Evolutionary conservation across 805 yeast species (phyloP).

Genomic region (Yarrowia sp.): DNA sequence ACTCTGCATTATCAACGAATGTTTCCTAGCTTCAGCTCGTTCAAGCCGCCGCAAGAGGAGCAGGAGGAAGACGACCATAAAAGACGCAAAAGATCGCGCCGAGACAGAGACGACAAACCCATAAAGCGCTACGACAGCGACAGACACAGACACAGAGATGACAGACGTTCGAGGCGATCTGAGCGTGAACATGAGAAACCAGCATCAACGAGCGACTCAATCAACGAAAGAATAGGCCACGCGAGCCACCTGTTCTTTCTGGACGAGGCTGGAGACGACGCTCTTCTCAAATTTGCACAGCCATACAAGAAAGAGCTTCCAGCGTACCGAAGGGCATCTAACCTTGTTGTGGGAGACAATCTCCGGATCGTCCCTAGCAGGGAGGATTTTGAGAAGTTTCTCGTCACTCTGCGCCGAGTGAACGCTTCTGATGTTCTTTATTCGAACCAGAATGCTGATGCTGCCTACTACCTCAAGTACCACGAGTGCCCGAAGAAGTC

Average conservation of each 20-base stretch:
- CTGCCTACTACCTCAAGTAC: slow-evolving; percentile 7
- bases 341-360: neutral
- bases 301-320: slow-evolving; percentile 5
- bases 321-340: neutral
- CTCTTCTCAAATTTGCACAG: neutral
- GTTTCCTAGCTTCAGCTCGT: slow-evolving; percentile 23
- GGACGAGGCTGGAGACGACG: neutral
- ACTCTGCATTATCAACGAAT: neutral
- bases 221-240: neutral
- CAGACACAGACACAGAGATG: neutral
- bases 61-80: neutral
- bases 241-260: neutral
- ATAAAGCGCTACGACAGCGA: neutral
- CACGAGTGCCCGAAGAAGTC: neutral
- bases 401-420: neutral
- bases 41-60: neutral
- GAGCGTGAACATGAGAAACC: neutral
- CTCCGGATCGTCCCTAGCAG: neutral
- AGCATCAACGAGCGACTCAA: neutral
- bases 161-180: neutral
- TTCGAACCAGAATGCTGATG: neutral
- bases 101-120: neutral
- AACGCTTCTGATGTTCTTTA: too few relatives aligned
- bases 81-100: neutral
- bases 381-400: slow-evolving; percentile 11